These are phyloP conservation scores for Pseudogymnoascus sp. DNA, from an alignment of 2,329 filamentous ascomycete species.

Conservation along the genomic window DNA sequence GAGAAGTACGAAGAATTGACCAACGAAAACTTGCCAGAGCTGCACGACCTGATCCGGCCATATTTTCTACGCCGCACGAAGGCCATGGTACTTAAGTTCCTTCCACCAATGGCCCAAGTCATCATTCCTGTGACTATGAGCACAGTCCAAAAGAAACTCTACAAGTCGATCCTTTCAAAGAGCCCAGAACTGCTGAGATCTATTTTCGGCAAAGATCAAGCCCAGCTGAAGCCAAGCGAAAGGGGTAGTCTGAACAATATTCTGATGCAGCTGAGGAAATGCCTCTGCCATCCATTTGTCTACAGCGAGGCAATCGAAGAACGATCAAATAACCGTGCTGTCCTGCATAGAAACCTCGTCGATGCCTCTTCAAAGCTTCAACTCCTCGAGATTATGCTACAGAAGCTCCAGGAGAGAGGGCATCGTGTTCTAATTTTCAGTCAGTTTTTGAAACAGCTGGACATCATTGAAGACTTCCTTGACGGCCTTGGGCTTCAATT, in stretches of 20 bases:
- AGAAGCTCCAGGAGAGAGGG: constrained; percentile 74
- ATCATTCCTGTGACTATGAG: constrained; percentile 97
- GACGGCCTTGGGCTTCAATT: constrained; percentile 64
- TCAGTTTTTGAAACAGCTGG: constrained; percentile 83
- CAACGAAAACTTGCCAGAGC: constrained; percentile 68
- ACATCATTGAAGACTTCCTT: constrained; percentile 88
- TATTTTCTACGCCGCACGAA: constrained; percentile 75
- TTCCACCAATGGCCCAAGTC: constrained; percentile 89
- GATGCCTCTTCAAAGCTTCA: constrained; percentile 88
- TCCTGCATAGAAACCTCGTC: constrained; percentile 72
- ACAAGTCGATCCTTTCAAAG: constrained; percentile 86
- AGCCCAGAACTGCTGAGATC: constrained; percentile 82
- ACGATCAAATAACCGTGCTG: constrained; percentile 50
- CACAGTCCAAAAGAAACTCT: constrained; percentile 83
- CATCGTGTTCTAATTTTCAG: constrained; percentile 93
- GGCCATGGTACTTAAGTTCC: constrained; percentile 78
- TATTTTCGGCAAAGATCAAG: constrained; percentile 64
- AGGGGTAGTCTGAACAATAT: constrained; percentile 86
- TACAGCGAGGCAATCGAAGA: constrained; percentile 91
- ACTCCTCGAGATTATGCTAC: constrained; percentile 75
- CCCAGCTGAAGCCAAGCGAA: constrained; percentile 56
- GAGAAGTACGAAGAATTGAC: constrained; percentile 69
- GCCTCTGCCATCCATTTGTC: constrained; percentile 90
- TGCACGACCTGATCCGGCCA: constrained; percentile 76
- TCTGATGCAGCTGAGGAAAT: constrained; percentile 88